Base-by-base conservation (phyloP, 208 protist genomes). In the Vickermania spadyakhi region DNA sequence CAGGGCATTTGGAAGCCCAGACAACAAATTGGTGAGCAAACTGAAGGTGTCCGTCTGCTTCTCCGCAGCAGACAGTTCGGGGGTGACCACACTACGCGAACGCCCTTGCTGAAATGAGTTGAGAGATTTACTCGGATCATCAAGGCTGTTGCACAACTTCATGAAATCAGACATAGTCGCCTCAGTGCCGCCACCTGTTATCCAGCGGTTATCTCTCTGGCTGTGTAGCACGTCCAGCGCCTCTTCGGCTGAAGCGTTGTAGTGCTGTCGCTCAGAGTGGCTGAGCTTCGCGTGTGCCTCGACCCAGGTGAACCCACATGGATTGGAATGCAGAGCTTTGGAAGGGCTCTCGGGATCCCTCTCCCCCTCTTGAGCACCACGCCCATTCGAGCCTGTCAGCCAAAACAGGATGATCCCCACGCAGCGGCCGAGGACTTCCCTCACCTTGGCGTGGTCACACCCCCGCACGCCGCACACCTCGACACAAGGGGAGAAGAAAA, bases 1-100 rank as follows among this genome's bases (percentile, higher is more conserved):
- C 26, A 94, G 66, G 27, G 88, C 65, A 55, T 88, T 84, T 3
- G 87, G 81, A 28, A 94, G 70, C 0, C 79, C 79, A 18, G 77
- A 72, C 23, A 94, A 68, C n/a, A 89, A 50, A 61, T 81, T 79
- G 1, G 72, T 72, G 23, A 88, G 64, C 5, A 89, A 42, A 28
- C 61, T 75, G 28, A 79, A 82, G 60, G 78, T 84, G 62, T 94
- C 81, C 1, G 87, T 65, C 27, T 89, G 72, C 50, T 67, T 2
- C 30, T 41, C 27, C 4, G 27, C 23, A 41, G n/a, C 51, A 36
- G 28, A 23, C 65, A 67, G 5, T 22, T 58, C 18, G 5, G 26
- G 55, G 31, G 11, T 22, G 14, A 25, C 27, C 28, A 22, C 26
- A 58, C 52, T 31, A 22, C 52, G 52, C 51, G 27, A 58, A 55